Evolutionary conservation across 805 yeast species (phyloP).

Genomic region (Myxozyma mucilagina): DNA sequence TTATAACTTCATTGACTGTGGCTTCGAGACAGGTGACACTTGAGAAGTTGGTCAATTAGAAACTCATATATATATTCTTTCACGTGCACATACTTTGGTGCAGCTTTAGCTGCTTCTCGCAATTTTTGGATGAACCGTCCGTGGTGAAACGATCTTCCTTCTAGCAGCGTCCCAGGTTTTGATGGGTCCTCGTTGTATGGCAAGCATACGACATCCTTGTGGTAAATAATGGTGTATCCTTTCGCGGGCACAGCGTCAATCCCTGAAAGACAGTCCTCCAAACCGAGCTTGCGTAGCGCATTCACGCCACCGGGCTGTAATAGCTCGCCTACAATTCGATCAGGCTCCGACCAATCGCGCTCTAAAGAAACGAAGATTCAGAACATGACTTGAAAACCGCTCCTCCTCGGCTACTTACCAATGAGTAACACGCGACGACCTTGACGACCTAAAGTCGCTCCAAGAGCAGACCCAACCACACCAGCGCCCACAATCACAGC

Average conservation of each 20-base stretch:
- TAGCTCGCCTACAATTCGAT: slow-evolving; percentile 94
- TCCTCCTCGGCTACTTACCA: slow-evolving; percentile 18
- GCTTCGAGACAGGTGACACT: slow-evolving; percentile 82
- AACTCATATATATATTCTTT: neutral
- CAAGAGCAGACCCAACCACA: slow-evolving; percentile 91
- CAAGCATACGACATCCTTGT: slow-evolving; percentile 57
- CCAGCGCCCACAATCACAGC: slow-evolving; percentile 98
- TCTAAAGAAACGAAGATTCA: slow-evolving; percentile 45
- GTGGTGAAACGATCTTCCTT: slow-evolving; percentile 90
- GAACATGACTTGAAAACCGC: neutral
- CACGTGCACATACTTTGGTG: slow-evolving; percentile 43
- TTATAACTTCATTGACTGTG: slow-evolving; percentile 67
- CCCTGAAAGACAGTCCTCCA: slow-evolving; percentile 69
- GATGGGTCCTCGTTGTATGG: slow-evolving; percentile 57
- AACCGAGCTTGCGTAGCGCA: slow-evolving; percentile 78
- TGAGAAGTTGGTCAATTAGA: neutral
- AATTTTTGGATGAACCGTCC: slow-evolving; percentile 82
- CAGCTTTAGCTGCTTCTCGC: slow-evolving; percentile 64
- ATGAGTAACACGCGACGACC: slow-evolving; percentile 76
- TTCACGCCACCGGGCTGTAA: slow-evolving; percentile 96
- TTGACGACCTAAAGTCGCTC: slow-evolving; percentile 84
- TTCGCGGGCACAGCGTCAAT: slow-evolving; percentile 74
- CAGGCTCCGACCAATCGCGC: slow-evolving; percentile 89
- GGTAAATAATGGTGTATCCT: slow-evolving; percentile 79
- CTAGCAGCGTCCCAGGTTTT: slow-evolving; percentile 37